These are phyloP conservation scores for Chaetomium sp. DNA, from an alignment of 2,329 filamentous ascomycete genomes.

Conservation along the genomic window DNA sequence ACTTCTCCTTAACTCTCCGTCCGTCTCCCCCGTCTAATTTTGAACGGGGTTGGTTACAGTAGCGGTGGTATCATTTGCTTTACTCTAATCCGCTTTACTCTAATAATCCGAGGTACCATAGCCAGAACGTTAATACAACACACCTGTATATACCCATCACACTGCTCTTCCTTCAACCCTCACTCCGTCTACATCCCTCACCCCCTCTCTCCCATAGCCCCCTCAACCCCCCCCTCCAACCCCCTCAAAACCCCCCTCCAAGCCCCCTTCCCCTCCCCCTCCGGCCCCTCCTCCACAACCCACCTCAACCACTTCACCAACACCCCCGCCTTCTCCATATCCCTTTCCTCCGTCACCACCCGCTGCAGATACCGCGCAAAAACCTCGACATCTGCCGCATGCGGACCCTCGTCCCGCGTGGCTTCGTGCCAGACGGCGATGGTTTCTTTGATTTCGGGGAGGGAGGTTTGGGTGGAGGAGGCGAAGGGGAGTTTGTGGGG, in stretches of 20 bases:
- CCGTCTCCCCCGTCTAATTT: not conserved
- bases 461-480: constrained; percentile 35
- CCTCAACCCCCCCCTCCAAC: constrained; percentile 47
- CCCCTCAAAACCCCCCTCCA: constrained; percentile 42
- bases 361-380: constrained; percentile 64
- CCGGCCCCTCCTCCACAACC: constrained; percentile 45
- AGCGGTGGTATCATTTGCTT: constrained; percentile 1
- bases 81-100: not conserved
- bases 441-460: constrained; percentile 63
- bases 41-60: constrained; percentile 3
- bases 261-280: constrained; percentile 29
- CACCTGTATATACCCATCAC: constrained; percentile 4
- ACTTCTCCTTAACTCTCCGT: no score
- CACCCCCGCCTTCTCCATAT: constrained; percentile 84
- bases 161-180: constrained; percentile 18
- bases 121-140: no score
- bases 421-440: constrained; percentile 69
- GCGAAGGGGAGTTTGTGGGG: constrained; percentile 44
- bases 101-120: no score
- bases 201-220: constrained; percentile 50
- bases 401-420: constrained; percentile 69
- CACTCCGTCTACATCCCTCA: constrained; percentile 47
- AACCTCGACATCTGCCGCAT: constrained; percentile 68
- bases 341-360: constrained; percentile 68
- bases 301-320: constrained; percentile 68